Conservation (phyloP, 805 yeast genomes). For the Diddensiella santjacobensis region DNA sequence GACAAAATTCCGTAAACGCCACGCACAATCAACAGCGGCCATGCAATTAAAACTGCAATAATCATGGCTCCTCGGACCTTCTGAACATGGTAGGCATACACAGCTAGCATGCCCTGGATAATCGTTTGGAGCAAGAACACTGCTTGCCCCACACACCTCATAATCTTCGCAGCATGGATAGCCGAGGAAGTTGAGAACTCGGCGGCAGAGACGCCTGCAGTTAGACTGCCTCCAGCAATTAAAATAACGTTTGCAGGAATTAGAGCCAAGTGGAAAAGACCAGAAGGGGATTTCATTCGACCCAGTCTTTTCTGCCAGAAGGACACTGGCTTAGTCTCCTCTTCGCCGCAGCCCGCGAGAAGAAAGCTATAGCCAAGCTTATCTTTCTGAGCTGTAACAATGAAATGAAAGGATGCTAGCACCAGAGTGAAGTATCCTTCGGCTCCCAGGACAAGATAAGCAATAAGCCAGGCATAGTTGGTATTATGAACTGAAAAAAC, state of each 20-base stretch:
- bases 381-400: conserved; percentile 9
- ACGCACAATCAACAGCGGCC: conserved; percentile 17
- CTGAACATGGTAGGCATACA: conserved; percentile 1
- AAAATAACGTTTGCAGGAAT: conserved; percentile 16
- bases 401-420: conserved; percentile 14
- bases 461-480: conserved; percentile 16
- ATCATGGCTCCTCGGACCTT: conserved; percentile 10
- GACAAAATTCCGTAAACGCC: conserved; percentile 20
- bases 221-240: conserved; percentile 19
- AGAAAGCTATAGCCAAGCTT: conserved; percentile 7
- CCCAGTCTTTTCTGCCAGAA: conserved; percentile 1
- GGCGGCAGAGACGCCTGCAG: conserved; percentile 8
- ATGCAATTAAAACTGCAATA: conserved; percentile 10
- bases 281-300: conserved; percentile 3
- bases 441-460: conserved; percentile 21
- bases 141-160: conserved; percentile 20
- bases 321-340: neutral
- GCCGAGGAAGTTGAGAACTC: conserved; percentile 1
- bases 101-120: conserved; percentile 7
- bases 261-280: conserved; percentile 11
- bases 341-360: conserved; percentile 3
- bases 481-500: conserved; percentile 11
- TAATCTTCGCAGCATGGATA: conserved; percentile 8
- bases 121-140: conserved; percentile 13
- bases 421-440: conserved; percentile 22